A percentile compares a stretch with the other conserved stretches of the same genome.
Conservation (phyloP, 495 filamentous ascomycete genomes). For the Aspergillus steynii region DNA sequence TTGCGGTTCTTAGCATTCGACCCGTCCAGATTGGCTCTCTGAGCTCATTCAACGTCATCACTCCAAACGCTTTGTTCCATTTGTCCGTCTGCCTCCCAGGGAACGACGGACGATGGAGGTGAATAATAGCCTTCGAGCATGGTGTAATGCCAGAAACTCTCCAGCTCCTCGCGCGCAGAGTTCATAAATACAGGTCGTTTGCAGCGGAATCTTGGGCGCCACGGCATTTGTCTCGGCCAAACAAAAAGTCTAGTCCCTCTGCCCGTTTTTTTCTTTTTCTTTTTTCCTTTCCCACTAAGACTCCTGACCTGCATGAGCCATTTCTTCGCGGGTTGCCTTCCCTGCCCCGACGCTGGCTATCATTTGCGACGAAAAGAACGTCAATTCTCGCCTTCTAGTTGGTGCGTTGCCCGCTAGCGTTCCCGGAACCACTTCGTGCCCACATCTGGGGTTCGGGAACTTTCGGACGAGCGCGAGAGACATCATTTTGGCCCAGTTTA, state of each 20-base stretch:
- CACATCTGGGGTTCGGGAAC: slow-evolving; percentile 41
- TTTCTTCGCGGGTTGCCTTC: slow-evolving; percentile 15
- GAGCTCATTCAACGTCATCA: slow-evolving; percentile 28
- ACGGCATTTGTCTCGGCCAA: slow-evolving; percentile 2
- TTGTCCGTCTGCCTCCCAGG: slow-evolving; percentile 9
- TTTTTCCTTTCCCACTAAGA: neutral
- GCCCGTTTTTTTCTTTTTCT: too few relatives aligned
- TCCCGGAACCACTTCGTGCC: slow-evolving; percentile 44
- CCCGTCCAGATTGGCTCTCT: slow-evolving; percentile 4
- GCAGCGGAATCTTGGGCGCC: neutral
- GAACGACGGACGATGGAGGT: neutral
- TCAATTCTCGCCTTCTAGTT: slow-evolving; percentile 20
- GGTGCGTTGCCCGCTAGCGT: slow-evolving; percentile 19
- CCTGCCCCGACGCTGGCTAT: slow-evolving; percentile 7
- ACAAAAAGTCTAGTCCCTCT: neutral
- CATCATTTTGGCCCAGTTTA: slow-evolving; percentile 28
- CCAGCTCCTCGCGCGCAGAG: too few relatives aligned
- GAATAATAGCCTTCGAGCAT: slow-evolving; percentile 8
- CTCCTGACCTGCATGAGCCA: slow-evolving; percentile 17
- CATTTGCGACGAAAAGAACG: neutral
- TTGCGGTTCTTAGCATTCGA: slow-evolving; percentile 12
- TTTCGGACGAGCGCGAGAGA: slow-evolving; percentile 35
- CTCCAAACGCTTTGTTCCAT: slow-evolving; percentile 14
- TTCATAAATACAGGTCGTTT: slow-evolving; percentile 5
- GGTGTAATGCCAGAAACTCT: slow-evolving; percentile 12